Percentiles rank a stretch among this genome's conserved stretches.
These are phyloP conservation scores for Xylona heveae DNA, from an alignment of 495 filamentous ascomycete genomes.

Conservation along the genomic window DNA sequence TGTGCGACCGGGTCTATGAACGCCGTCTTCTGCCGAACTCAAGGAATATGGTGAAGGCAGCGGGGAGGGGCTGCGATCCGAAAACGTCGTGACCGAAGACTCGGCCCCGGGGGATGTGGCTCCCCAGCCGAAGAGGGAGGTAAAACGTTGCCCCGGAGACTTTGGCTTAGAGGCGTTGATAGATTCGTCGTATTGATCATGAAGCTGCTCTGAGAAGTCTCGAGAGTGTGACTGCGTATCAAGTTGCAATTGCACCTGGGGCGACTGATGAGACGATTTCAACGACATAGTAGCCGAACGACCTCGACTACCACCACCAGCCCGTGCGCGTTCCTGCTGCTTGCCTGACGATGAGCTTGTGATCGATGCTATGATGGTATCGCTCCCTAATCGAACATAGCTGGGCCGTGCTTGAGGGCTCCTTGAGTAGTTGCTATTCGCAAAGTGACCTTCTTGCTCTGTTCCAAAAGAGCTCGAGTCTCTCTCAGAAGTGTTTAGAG, in stretches of 20 bases:
- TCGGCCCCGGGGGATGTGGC: conserved; percentile 34
- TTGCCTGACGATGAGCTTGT: too few species aligned
- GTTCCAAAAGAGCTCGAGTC: too few species aligned
- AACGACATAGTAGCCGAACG: conserved; percentile 14
- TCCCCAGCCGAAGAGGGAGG: conserved; percentile 52
- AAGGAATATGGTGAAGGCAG: conserved; percentile 34
- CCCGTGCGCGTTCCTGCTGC: too few species aligned
- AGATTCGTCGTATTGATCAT: conserved; percentile 11
- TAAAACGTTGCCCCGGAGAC: conserved; percentile 39
- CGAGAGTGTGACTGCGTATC: conserved; percentile 9
- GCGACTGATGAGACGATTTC: conserved; percentile 10
- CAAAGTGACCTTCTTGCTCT: too few species aligned
- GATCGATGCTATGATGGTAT: too few species aligned
- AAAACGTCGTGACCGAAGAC: conserved; percentile 41
- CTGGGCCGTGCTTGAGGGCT: too few species aligned
- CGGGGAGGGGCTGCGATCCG: conserved; percentile 37
- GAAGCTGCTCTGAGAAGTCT: conserved; percentile 9
- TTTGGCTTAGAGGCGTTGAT: conserved; percentile 26
- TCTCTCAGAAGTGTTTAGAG: too few species aligned
- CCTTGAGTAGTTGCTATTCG: too few species aligned
- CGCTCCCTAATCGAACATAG: too few species aligned
- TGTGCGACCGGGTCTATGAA: conserved; percentile 7
- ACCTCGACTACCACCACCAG: conserved; percentile 8
- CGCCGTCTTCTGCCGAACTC: conserved; percentile 11
- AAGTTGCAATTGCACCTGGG: conserved; percentile 12